Conservation (phyloP, 331 rosid species). For the Malus hybrid region DNA sequence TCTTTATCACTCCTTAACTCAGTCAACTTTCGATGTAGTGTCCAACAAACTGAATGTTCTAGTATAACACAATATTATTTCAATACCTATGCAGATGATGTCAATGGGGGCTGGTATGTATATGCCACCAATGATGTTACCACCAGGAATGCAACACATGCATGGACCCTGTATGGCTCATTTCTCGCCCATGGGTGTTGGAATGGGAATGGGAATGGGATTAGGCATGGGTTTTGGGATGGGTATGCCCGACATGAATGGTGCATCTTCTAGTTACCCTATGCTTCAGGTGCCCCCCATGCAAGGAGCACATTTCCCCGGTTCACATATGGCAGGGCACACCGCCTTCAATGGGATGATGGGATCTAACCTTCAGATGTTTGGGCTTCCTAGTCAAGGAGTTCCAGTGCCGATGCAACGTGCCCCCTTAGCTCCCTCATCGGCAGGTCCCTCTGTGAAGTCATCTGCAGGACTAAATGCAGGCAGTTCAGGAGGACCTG, state of each 20-base stretch:
- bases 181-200: constrained; percentile 54
- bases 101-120: constrained; percentile 86
- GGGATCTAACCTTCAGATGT: constrained; percentile 51
- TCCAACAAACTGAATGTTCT: constrained; percentile 8
- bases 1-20: background rate
- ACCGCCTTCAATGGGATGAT: constrained; percentile 48
- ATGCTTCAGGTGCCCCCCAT: constrained; percentile 65
- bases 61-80: constrained; percentile 7
- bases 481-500: constrained; percentile 33
- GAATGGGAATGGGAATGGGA: constrained; percentile 86
- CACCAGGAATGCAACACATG: constrained; percentile 70
- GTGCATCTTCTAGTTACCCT: constrained; percentile 54
- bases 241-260: constrained; percentile 67
- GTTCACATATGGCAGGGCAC: constrained; percentile 44
- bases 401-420: constrained; percentile 47
- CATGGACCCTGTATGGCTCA: constrained; percentile 57
- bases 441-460: constrained; percentile 47
- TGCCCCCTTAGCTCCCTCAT: constrained; percentile 33
- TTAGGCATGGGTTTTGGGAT: constrained; percentile 71
- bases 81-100: constrained; percentile 56
- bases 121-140: constrained; percentile 79
- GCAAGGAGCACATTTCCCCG: constrained; percentile 60
- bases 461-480: constrained; percentile 32
- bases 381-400: constrained; percentile 68
- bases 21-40: background rate